Conservation (phyloP, 2,329 filamentous ascomycete species). For the Sclerotinia borealis region DNA sequence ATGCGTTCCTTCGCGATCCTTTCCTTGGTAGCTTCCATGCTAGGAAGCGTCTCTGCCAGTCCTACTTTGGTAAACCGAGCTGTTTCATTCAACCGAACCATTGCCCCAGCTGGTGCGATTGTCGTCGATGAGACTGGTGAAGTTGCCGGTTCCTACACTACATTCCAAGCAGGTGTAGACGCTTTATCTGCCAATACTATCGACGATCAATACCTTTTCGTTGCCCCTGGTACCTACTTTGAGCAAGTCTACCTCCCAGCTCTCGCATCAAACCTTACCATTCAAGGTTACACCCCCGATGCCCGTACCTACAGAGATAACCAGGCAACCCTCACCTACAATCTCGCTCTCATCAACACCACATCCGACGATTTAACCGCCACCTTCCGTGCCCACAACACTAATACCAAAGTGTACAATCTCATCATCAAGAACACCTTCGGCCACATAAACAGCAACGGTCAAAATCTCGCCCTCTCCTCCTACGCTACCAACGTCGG, state of each 20-base stretch:
- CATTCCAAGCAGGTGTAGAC: slow-evolving; percentile 20
- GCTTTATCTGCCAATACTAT: slow-evolving; percentile 40
- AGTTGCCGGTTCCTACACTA: slow-evolving; percentile 17
- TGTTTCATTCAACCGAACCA: slow-evolving; percentile 29
- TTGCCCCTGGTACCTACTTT: slow-evolving; percentile 48
- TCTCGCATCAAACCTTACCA: slow-evolving; percentile 42
- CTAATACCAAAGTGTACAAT: slow-evolving; percentile 52
- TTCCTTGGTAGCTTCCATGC: background rate
- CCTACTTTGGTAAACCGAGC: background rate
- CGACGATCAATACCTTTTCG: slow-evolving; percentile 46
- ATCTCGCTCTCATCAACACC: slow-evolving; percentile 36
- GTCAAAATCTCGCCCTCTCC: slow-evolving; percentile 48
- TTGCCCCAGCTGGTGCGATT: slow-evolving; percentile 40
- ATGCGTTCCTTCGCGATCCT: slow-evolving; percentile 9
- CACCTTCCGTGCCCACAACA: slow-evolving; percentile 31
- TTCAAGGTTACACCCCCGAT: slow-evolving; percentile 48
- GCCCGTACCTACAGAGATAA: slow-evolving; percentile 43
- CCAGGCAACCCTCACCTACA: slow-evolving; percentile 40
- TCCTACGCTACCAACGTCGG: slow-evolving; percentile 47
- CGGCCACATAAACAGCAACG: slow-evolving; percentile 32
- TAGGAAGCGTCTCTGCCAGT: background rate
- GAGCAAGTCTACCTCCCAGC: slow-evolving; percentile 50
- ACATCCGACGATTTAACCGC: slow-evolving; percentile 38
- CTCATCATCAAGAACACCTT: slow-evolving; percentile 41
- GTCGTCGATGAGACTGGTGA: slow-evolving; percentile 39